Evolutionary conservation across 495 filamentous ascomycete genomes (phyloP), one percentile per base, ranked within the genome.

Genomic region (Tuber magnatum): DNA sequence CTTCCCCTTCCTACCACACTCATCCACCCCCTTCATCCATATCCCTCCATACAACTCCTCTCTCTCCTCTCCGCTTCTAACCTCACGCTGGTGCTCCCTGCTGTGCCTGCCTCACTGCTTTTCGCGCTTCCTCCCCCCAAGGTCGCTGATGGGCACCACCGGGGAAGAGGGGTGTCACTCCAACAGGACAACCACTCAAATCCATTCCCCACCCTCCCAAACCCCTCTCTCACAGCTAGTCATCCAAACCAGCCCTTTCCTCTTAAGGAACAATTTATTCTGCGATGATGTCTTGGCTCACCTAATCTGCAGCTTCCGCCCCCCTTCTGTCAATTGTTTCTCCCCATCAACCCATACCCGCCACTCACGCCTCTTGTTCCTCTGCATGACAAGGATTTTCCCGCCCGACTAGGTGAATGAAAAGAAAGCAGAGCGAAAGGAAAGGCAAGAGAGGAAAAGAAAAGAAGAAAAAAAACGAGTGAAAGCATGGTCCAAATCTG

Each of bases 311-410:
- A 18, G 56, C 32, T 18, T 65, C 56, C 14, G 56, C 56, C 14
- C 56, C 56, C 56, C 7, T 65, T 65, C 28, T 6, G 28, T 65
- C 56, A 20, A 65, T 65, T 65, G 56, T 65, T 65, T 65, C 56
- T 65, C 12, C 56, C 56, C 56, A 35, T 35, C 32, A 28, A 65
- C 56, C 3, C 56, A 65, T 28, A 65, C 16, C 56, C 35, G 56
- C 56, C 56, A 65, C 56, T 65, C 56, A 65, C 28, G 28, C 28
- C 14, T 35, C 28, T 18, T 65, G 56, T 35, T 65, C 56, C 28
- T 65, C 56, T 65, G 28, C 56, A 65, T 20, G 56, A 65, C 56
- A 65, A 65, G 56, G 56, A 65, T 65, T 65, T 65, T 65, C 56
- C 56, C 56, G 56, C 56, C 56, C 56, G 56, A 65, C 56, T 35